Percentiles rank a stretch among this genome's conserved stretches.
Evolutionary conservation across 1,284 basidiomycete species (phyloP).

Genomic region (Microbotryomycetes sp.): DNA sequence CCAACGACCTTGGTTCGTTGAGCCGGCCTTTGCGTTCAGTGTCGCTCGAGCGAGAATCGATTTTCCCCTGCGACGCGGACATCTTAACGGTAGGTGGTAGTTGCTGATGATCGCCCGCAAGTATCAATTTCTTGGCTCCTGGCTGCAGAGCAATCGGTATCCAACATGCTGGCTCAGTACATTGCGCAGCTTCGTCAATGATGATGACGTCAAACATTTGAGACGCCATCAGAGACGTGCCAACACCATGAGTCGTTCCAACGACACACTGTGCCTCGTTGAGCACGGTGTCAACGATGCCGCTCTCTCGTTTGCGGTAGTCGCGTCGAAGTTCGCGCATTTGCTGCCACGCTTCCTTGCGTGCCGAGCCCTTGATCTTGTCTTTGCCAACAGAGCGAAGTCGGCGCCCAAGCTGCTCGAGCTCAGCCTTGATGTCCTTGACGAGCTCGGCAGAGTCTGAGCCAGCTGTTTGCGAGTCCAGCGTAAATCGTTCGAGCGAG

Average conservation of each 20-base stretch:
- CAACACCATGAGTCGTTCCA: conserved; percentile 87
- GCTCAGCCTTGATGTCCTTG: conserved; percentile 75
- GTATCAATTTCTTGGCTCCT: conserved; percentile 68
- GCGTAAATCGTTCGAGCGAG: conserved; percentile 65
- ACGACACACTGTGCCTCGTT: conserved; percentile 75
- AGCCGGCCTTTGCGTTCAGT: too few relatives aligned
- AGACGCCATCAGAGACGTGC: conserved; percentile 66
- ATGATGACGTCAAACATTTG: conserved; percentile 82
- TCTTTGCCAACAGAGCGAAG: conserved; percentile 67
- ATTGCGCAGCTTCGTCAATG: conserved; percentile 95
- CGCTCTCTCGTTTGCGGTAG: conserved; percentile 80
- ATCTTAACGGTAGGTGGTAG: conserved; percentile 84
- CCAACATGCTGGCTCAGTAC: conserved; percentile 94
- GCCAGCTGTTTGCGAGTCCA: conserved; percentile 76
- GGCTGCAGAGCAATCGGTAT: conserved; percentile 72
- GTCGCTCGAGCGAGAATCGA: too few relatives aligned
- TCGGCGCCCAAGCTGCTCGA: conserved; percentile 60
- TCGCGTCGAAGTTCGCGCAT: conserved; percentile 85
- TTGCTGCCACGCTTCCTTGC: conserved; percentile 85
- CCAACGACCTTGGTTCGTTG: conserved; percentile 57
- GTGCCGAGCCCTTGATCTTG: conserved; percentile 65
- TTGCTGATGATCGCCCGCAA: conserved; percentile 53
- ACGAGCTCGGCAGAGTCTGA: conserved; percentile 73
- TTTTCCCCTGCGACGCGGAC: too few relatives aligned
- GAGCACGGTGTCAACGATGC: conserved; percentile 72